Conservation (phyloP, 345 rosid genomes). For the Rubroshorea leprosula region DNA sequence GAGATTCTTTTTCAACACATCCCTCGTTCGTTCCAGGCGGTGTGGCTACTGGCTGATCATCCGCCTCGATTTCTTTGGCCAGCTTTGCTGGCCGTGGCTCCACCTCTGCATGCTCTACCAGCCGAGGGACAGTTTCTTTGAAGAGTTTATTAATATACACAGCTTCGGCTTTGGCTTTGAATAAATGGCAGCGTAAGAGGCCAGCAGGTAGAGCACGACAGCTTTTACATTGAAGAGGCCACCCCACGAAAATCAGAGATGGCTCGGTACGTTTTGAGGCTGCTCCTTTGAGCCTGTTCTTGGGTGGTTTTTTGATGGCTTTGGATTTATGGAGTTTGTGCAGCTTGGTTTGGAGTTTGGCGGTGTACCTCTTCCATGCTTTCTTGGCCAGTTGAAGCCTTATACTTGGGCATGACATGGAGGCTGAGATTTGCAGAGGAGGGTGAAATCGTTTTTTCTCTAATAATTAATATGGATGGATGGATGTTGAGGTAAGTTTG, state of each 20-base stretch:
- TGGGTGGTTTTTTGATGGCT: slow-evolving; percentile 26
- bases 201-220: slow-evolving; percentile 29
- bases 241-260: slow-evolving; percentile 6
- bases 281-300: background rate
- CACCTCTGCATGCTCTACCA: slow-evolving; percentile 8
- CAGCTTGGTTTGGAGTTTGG: slow-evolving; percentile 43
- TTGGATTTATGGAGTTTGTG: slow-evolving; percentile 37
- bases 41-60: background rate
- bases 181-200: slow-evolving; percentile 17
- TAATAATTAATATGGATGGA: slow-evolving; percentile 9
- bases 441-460: background rate
- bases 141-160: slow-evolving; percentile 57
- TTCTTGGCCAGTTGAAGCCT: slow-evolving; percentile 53
- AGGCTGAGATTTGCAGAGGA: background rate
- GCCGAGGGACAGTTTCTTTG: slow-evolving; percentile 24
- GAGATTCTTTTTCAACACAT: background rate
- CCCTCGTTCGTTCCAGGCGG: slow-evolving; percentile 21
- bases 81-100: background rate
- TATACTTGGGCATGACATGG: slow-evolving; percentile 52
- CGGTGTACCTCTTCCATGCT: slow-evolving; percentile 65
- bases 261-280: background rate
- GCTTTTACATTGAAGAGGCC: slow-evolving; percentile 4
- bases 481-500: background rate
- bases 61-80: background rate
- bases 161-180: slow-evolving; percentile 26